These are phyloP conservation scores for Venturia effusa DNA, from an alignment of 2,329 filamentous ascomycete genomes.

Conservation along the genomic window DNA sequence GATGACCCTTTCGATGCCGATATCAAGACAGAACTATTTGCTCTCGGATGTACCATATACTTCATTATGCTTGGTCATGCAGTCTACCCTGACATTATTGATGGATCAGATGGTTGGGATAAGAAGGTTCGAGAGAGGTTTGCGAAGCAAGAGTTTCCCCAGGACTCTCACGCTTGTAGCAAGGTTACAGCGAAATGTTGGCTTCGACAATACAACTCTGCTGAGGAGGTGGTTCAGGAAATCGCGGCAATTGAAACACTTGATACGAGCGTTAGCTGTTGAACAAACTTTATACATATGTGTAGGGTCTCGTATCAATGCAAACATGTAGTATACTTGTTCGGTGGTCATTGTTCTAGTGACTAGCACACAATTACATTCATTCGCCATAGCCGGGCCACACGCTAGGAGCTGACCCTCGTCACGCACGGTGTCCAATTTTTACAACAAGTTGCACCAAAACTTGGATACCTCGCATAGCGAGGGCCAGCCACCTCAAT, in stretches of 20 bases:
- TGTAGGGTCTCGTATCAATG: neutral
- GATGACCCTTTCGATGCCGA: slow-evolving; percentile 15
- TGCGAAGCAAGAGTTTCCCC: slow-evolving; percentile 20
- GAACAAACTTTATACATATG: neutral
- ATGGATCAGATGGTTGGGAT: slow-evolving; percentile 12
- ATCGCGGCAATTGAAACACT: neutral
- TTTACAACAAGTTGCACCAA: no score
- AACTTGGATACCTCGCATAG: no score
- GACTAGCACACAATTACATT: no score
- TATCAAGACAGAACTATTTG: slow-evolving; percentile 24
- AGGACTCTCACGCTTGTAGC: slow-evolving; percentile 20
- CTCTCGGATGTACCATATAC: slow-evolving; percentile 26
- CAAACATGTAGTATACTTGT: neutral
- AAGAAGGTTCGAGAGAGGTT: slow-evolving; percentile 21
- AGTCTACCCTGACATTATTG: slow-evolving; percentile 20
- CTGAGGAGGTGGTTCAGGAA: slow-evolving; percentile 14
- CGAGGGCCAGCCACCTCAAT: no score
- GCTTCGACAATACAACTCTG: slow-evolving; percentile 15
- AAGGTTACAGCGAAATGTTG: slow-evolving; percentile 22
- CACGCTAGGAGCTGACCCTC: no score
- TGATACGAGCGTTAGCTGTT: neutral
- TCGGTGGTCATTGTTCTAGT: neutral
- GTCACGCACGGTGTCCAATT: no score
- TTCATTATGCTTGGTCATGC: slow-evolving; percentile 23
- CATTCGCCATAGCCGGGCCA: no score